phyloP scores from a whole-genome alignment of 164 flowering plant species.

The Berberis vulgaris region DNA sequence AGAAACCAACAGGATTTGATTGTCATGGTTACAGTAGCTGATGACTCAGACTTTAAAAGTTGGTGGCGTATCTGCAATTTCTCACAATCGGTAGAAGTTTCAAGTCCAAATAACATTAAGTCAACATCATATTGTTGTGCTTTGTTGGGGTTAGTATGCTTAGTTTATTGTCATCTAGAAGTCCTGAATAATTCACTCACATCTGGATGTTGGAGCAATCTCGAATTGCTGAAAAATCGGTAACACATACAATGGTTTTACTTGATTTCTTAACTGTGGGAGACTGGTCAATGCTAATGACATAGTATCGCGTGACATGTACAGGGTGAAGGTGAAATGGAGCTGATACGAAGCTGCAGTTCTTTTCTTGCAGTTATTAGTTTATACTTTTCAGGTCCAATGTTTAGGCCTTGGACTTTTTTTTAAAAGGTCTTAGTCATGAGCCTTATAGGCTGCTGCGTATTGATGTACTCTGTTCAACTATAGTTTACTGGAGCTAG shows the following conservation, averaged over 20 bases:
- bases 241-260: not conserved
- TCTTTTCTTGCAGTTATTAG: not conserved
- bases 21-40: not conserved
- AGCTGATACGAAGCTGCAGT: not conserved
- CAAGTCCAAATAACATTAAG: not conserved
- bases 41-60: not conserved
- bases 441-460: no score
- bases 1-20: not conserved
- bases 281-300: not conserved
- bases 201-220: slow-evolving; percentile 1
- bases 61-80: not conserved
- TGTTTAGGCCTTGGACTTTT: not conserved
- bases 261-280: not conserved
- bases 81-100: not conserved
- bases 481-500: no score
- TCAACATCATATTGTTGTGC: not conserved
- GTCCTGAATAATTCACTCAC: not conserved
- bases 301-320: not conserved
- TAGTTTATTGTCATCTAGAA: not conserved
- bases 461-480: no score
- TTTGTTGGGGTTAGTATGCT: not conserved
- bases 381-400: not conserved
- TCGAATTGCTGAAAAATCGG: not conserved
- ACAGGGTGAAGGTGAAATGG: not conserved
- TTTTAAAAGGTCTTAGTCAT: not conserved